phyloP scores from a whole-genome alignment of 768 basidiomycete species.

The Suillus clintonianus region DNA sequence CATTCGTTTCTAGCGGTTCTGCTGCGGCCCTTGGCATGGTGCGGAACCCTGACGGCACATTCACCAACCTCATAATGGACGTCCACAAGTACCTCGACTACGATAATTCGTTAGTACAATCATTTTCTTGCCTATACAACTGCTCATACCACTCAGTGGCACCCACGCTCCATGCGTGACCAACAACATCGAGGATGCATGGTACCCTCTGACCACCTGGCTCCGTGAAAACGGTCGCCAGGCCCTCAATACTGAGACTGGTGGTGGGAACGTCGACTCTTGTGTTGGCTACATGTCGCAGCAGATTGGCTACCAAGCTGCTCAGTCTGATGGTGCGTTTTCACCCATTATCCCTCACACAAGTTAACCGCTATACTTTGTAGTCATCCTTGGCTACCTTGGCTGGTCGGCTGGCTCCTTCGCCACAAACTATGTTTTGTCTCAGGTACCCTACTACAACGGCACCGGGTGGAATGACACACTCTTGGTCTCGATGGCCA shows the following conservation, averaged over 20 bases:
- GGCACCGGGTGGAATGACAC: conserved; percentile 40
- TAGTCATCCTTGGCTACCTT: conserved; percentile 55
- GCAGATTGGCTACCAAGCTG: conserved; percentile 47
- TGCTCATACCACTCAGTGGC: conserved; percentile 27
- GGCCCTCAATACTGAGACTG: conserved; percentile 63
- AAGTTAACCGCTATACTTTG: not conserved
- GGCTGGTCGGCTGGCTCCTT: conserved; percentile 63
- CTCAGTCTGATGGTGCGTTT: conserved; percentile 48
- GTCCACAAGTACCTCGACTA: conserved; percentile 65
- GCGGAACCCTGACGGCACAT: conserved; percentile 48
- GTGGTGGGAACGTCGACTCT: conserved; percentile 53
- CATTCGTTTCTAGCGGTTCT: conserved; percentile 53
- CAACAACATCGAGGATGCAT: conserved; percentile 51
- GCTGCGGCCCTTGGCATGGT: conserved; percentile 49
- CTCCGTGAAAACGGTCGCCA: conserved; percentile 50
- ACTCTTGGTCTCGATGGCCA: conserved; percentile 37
- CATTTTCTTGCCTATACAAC: conserved; percentile 6
- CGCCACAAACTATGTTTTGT: conserved; percentile 35
- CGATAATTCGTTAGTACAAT: conserved; percentile 47
- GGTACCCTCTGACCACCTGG: conserved; percentile 50
- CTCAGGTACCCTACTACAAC: conserved; percentile 32
- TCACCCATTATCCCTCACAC: not conserved
- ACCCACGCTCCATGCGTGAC: conserved; percentile 50
- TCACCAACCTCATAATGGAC: conserved; percentile 53
- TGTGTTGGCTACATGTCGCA: conserved; percentile 48